These are phyloP conservation scores for Strobilomyces echinocephalus DNA, from an alignment of 768 basidiomycete species.

Conservation along the genomic window DNA sequence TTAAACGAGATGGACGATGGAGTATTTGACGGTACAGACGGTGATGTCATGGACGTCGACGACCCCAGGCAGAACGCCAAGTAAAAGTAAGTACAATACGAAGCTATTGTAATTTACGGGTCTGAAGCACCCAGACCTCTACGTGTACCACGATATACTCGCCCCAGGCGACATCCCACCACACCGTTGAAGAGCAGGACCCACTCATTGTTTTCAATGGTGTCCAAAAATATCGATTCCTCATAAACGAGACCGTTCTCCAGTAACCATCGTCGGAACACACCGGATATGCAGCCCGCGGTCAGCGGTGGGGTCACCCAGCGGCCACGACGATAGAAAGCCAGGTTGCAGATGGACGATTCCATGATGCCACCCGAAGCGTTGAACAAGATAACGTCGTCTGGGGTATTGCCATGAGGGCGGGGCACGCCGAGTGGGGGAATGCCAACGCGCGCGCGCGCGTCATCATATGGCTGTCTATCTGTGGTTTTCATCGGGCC, in stretches of 20 bases:
- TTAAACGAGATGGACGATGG: constrained; percentile 85
- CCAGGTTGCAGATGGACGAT: constrained; percentile 67
- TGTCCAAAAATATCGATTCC: constrained; percentile 40
- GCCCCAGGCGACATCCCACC: constrained; percentile 60
- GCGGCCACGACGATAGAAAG: constrained; percentile 47
- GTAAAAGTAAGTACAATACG: constrained; percentile 22
- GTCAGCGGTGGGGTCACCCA: constrained; percentile 66
- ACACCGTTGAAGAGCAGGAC: constrained; percentile 72
- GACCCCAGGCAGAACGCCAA: constrained; percentile 1
- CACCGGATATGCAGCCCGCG: constrained; percentile 70
- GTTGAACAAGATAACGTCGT: constrained; percentile 67
- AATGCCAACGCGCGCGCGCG: constrained; percentile 53
- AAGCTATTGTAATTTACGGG: not conserved
- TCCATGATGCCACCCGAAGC: constrained; percentile 49
- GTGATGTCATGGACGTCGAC: constrained; percentile 40
- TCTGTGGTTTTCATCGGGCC: constrained; percentile 65
- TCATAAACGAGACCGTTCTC: constrained; percentile 54
- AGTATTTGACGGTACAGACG: constrained; percentile 52
- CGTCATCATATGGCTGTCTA: constrained; percentile 54
- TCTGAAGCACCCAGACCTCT: not conserved
- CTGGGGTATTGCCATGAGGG: constrained; percentile 5
- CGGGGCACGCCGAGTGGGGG: constrained; percentile 25
- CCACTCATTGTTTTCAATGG: constrained; percentile 51
- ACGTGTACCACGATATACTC: constrained; percentile 6
- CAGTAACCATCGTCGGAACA: constrained; percentile 65